Base-by-base conservation (phyloP, 495 filamentous ascomycete species). In the Amniculicola lignicola region DNA sequence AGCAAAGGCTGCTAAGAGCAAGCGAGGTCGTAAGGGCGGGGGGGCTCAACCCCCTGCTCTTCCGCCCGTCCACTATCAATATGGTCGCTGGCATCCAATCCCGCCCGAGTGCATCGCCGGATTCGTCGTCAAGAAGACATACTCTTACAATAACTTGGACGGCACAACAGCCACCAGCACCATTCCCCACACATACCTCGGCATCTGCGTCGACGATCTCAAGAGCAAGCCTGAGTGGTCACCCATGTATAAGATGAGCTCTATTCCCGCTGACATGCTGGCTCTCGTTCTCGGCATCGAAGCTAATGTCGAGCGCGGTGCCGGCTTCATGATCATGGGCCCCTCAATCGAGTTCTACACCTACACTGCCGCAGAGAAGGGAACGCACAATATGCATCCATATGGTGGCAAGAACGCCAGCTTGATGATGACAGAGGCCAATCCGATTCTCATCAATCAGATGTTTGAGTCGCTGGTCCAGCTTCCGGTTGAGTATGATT, bases 151-250 rank as follows among this genome's bases (percentile, higher is more conserved):
- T 10, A 11, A 46, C 18, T n/a, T n/a, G n/a, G n/a, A n/a, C n/a
- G n/a, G n/a, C 16, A 19, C 1, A 23, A 39, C 28, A 22, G 24
- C 2, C 18, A 12, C n/a, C 15, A 16, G 15, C 7, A 1, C 18
- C 18, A 28, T 39, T 28, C 47, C 48, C 7, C 55, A 59, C 39
- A 52, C 25, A 9, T 52, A 45, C 21, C 47, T 59, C 9, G 48
- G 24, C 2, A 51, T 59, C 18, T 21, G 46, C 39, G 35, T 53
- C n/a, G 55, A 59, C 47, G 40, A 45, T 40, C 47, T 53, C 19
- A 12, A 18, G 12, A 47, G 29, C 1, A 40, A 18, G n/a, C 16
- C 33, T 9, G 1, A 38, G 18, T 54, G 51, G 57, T 2, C 23
- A 4, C 2, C 43, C 3, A 16, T 36, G 2, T 11, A 16, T 12